phyloP scores from a whole-genome alignment of 1,284 basidiomycete species.

The Meripilus lineatus region DNA sequence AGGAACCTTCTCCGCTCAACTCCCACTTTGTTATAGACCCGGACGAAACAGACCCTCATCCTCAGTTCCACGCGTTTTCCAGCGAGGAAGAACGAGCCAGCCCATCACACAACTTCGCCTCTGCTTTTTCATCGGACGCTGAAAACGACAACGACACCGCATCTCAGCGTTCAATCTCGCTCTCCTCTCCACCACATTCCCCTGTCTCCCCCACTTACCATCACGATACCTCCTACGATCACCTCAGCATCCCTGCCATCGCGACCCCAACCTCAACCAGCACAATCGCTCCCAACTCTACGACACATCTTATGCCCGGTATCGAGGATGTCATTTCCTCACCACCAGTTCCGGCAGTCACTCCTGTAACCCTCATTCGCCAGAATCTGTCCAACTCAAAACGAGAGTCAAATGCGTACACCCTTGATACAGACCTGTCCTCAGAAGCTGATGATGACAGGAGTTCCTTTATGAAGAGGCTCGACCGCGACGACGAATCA shows the following conservation, averaged over 20 bases:
- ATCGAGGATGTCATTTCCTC: constrained; percentile 2
- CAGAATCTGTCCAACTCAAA: constrained; percentile 23
- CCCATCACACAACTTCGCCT: constrained; percentile 9
- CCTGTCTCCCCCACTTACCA: constrained; percentile 30
- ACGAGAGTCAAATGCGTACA: constrained; percentile 17
- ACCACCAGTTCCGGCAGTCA: too few relatives aligned
- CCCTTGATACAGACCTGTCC: constrained; percentile 47
- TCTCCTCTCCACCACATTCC: constrained; percentile 49
- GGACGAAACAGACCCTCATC: too few relatives aligned
- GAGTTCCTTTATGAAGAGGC: constrained; percentile 40
- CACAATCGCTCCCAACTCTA: constrained; percentile 1
- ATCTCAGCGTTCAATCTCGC: constrained; percentile 71
- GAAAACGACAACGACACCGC: constrained; percentile 79
- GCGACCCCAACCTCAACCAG: not conserved
- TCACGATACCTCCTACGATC: constrained; percentile 13
- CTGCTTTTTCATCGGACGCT: constrained; percentile 37
- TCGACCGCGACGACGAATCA: constrained; percentile 34
- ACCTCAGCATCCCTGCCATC: not conserved
- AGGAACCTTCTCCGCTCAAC: constrained; percentile 14
- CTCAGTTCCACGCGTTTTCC: too few relatives aligned
- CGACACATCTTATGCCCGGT: constrained; percentile 1
- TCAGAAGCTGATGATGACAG: constrained; percentile 40
- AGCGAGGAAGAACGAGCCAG: too few relatives aligned
- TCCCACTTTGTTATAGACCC: constrained; percentile 24
- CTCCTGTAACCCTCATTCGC: constrained; percentile 22